Evolutionary conservation across 2,329 filamentous ascomycete species (phyloP), one percentile per base, ranked within the genome.

Genomic region (Neopestalotiopsis sp.): DNA sequence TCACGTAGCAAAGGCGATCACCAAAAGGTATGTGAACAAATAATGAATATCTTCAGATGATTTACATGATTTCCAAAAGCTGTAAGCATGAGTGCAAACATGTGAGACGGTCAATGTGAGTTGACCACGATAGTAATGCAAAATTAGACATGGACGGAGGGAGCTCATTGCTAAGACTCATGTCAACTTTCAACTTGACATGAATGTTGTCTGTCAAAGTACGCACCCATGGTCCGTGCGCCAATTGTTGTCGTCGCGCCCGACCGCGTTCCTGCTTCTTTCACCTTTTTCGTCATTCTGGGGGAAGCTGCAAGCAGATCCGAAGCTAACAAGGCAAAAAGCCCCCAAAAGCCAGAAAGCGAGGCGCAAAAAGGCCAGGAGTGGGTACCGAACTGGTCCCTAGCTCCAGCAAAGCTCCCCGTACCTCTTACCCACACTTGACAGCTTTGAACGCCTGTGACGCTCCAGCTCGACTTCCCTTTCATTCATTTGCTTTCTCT

Each of bases 271-370:
- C 66, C 40, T 20, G n/a, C 57, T 65, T 24, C 57, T 65, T 62
- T 40, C 24, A 24, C 62, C 45, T 65, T 65, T 28, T 65, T 65
- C 62, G 62, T 65, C 62, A 65, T 65, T 49, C 24, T 30, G n/a
- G 24, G 24, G 57, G 57, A 28, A 62, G 32, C 30, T 34, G 59
- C 28, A 53, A 30, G 14, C n/a, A 62, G 32, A 34, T 38, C 59
- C 59, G 10, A n/a, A 65, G 28, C 12, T 49, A 20, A 49, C 38
- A 53, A 53, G 45, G 45, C 45, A 53, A 53, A 53, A 53, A 28
- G 24, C 24, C 24, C 24, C 24, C 24, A 45, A 49, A n/a, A 49
- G 14, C 13, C 42, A 49, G 42, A 49, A 28, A 20, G 45, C 45
- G 45, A 53, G 45, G 45, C 45, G 45, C n/a, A 53, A 24, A 14